A percentile compares a stretch with the other conserved stretches of the same genome.
phyloP scores from a whole-genome alignment of 441 rosid genomes.

The Brassica balearica region DNA sequence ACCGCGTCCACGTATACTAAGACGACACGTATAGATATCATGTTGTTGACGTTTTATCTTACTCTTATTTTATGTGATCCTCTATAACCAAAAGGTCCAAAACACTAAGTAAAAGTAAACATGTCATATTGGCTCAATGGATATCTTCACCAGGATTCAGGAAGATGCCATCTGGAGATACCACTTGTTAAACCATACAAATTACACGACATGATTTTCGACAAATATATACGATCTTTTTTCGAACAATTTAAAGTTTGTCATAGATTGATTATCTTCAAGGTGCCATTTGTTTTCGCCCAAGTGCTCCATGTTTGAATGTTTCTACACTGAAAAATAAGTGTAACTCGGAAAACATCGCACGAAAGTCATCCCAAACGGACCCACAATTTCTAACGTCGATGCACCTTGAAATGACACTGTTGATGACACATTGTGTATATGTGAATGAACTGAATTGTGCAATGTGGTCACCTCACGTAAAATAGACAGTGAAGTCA shows the following conservation, averaged over 20 bases:
- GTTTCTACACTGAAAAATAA: neutral
- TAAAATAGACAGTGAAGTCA: slow-evolving; percentile 23
- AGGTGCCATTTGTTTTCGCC: neutral
- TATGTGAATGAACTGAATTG: neutral
- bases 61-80: neutral
- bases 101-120: neutral
- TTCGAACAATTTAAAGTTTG: neutral
- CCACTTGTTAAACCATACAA: slow-evolving; percentile 4
- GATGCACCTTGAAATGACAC: slow-evolving; percentile 26
- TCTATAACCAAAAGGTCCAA: neutral
- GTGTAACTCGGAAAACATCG: neutral
- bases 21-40: slow-evolving; percentile 14
- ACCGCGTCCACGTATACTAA: slow-evolving; percentile 2
- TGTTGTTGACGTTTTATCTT: slow-evolving; percentile 17
- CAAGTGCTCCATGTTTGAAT: neutral
- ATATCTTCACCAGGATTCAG: neutral
- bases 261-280: slow-evolving; percentile 6
- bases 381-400: slow-evolving; percentile 34
- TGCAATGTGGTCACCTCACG: slow-evolving; percentile 22
- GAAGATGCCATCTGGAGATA: slow-evolving; percentile 10
- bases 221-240: slow-evolving; percentile 3
- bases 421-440: slow-evolving; percentile 16
- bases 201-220: neutral
- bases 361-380: slow-evolving; percentile 30
- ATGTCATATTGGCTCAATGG: neutral